Percentiles rank a stretch among this genome's conserved stretches.
Evolutionary conservation across 192 early-diverging fungal genomes (phyloP).

Genomic region (Allomyces javanicus): DNA sequence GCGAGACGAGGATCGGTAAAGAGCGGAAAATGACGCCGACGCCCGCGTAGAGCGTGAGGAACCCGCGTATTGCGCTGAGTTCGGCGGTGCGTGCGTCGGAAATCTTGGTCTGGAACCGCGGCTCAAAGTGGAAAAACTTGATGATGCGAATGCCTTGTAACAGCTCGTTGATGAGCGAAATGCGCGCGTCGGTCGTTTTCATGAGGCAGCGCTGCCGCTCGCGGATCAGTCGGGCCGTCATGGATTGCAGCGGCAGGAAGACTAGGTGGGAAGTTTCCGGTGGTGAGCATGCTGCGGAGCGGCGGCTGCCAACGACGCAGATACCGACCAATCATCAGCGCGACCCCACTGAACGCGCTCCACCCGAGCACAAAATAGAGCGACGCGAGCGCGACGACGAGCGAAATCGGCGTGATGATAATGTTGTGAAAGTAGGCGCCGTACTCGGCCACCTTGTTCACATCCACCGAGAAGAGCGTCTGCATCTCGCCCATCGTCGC

Average conservation of each 20-base stretch:
- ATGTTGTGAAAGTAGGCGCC: not conserved
- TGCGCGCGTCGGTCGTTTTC: not conserved
- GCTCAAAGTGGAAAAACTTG: slow-evolving; percentile 18
- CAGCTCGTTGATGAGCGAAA: slow-evolving; percentile 1
- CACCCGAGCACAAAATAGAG: not conserved
- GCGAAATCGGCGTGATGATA: not conserved
- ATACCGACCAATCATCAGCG: not conserved
- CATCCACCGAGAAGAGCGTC: not conserved
- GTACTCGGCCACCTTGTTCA: not conserved
- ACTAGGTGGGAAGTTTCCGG: not conserved
- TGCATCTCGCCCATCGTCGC: not conserved
- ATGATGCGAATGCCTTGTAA: slow-evolving; percentile 1
- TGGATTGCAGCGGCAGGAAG: not conserved
- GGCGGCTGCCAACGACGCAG: not conserved
- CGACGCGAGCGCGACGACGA: not conserved
- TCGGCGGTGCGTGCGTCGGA: slow-evolving; percentile 11
- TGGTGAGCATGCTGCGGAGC: too few species aligned
- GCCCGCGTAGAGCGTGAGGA: not conserved
- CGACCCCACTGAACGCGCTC: not conserved
- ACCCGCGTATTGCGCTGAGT: slow-evolving; percentile 5
- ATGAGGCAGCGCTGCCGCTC: not conserved
- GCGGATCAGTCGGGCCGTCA: not conserved
- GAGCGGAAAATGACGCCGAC: slow-evolving; percentile 12
- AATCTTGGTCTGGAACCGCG: slow-evolving; percentile 13
- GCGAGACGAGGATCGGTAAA: slow-evolving; percentile 21